phyloP scores from a whole-genome alignment of 108 stramenopile genomes.

The Cyclotella sp. region DNA sequence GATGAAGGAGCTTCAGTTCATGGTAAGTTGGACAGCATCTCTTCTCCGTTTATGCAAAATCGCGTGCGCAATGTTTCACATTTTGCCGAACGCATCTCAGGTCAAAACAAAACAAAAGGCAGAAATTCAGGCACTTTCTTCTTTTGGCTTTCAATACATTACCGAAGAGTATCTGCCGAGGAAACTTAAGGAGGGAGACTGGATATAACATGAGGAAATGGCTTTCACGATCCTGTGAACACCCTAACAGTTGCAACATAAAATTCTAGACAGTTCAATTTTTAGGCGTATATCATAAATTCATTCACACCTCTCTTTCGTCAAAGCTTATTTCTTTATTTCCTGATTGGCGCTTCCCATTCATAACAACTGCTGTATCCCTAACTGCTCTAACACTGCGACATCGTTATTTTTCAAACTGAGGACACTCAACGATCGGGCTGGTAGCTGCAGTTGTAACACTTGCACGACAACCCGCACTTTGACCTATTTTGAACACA shows the following conservation, averaged over 20 bases:
- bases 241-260: too few species aligned
- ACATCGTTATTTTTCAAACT: too few species aligned
- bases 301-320: too few species aligned
- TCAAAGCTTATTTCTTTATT: too few species aligned
- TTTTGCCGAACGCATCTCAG: constrained; percentile 30
- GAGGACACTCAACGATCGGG: neutral
- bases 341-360: too few species aligned
- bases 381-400: too few species aligned
- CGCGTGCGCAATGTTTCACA: neutral
- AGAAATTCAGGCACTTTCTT: constrained; percentile 95
- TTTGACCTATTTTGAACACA: constrained; percentile 82
- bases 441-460: constrained; percentile 57
- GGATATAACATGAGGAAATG: constrained; percentile 5
- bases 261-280: too few species aligned
- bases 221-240: too few species aligned
- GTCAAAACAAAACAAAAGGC: constrained; percentile 97
- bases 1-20: constrained; percentile 94
- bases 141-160: constrained; percentile 98
- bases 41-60: neutral
- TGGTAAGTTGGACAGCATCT: constrained; percentile 61
- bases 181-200: constrained; percentile 55
- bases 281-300: too few species aligned
- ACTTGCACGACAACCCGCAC: constrained; percentile 86
- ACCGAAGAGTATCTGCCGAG: constrained; percentile 95
- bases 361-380: too few species aligned